Evolutionary conservation across 495 filamentous ascomycete species (phyloP).

Genomic region (Penicillium flavigenum): DNA sequence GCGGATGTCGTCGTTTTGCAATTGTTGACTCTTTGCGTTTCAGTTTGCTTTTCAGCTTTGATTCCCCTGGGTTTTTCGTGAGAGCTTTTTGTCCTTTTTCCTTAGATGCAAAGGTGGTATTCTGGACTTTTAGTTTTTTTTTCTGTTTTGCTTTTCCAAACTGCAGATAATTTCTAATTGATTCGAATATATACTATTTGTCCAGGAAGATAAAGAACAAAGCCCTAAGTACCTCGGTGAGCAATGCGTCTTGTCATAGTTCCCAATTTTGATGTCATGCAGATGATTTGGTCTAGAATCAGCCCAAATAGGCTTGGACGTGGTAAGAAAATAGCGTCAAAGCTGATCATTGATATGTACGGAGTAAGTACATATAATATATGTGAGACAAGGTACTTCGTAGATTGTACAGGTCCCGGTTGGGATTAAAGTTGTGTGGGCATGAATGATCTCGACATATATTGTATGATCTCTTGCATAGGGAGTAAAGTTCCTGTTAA

Average conservation of each 20-base stretch:
- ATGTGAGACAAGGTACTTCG: neutral
- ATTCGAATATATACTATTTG: conserved; percentile 2
- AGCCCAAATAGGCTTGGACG: neutral
- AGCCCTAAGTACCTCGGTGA: neutral
- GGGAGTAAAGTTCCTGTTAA: too few relatives aligned
- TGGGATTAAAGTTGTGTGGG: conserved; percentile 1
- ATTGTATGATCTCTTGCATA: too few relatives aligned
- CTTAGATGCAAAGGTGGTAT: conserved; percentile 30
- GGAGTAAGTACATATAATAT: neutral
- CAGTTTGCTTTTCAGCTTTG: conserved; percentile 23
- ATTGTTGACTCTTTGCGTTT: conserved; percentile 26
- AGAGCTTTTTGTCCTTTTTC: conserved; percentile 15
- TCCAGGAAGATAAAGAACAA: neutral
- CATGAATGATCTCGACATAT: too few relatives aligned
- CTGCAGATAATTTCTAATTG: conserved; percentile 27
- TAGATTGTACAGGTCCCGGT: neutral
- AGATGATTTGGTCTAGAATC: conserved; percentile 10
- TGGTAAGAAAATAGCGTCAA: neutral
- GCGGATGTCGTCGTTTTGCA: conserved; percentile 34
- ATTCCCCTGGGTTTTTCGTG: conserved; percentile 24
- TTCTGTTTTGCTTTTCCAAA: conserved; percentile 9
- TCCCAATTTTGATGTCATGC: conserved; percentile 18
- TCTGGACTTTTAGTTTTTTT: conserved; percentile 15
- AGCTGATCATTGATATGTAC: neutral
- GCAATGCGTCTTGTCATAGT: neutral